These are phyloP conservation scores for Coniella vitis DNA, from an alignment of 2,329 filamentous ascomycete genomes.

Conservation along the genomic window DNA sequence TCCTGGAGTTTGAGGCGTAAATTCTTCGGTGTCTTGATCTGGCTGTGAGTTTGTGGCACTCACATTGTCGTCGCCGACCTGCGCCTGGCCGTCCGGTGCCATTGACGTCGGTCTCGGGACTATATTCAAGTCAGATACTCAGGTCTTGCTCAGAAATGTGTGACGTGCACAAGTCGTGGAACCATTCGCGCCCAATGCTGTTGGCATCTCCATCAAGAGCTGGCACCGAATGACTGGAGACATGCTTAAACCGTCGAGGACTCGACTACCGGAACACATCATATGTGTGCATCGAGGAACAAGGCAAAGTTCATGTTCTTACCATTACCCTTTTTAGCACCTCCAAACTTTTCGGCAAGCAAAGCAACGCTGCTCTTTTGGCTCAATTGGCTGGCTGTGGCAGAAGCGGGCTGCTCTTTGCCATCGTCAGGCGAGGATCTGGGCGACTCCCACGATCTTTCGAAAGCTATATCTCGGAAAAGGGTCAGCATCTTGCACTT, in stretches of 20 bases:
- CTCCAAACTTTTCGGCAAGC: slow-evolving; percentile 29
- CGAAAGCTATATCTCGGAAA: not conserved
- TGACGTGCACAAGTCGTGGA: slow-evolving; percentile 17
- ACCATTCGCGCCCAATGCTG: slow-evolving; percentile 22
- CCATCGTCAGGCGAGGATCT: not conserved
- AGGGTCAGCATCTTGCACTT: slow-evolving; percentile 5
- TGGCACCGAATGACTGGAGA: slow-evolving; percentile 39
- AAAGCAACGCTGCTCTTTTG: slow-evolving; percentile 26
- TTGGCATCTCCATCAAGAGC: slow-evolving; percentile 21
- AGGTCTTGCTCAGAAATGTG: slow-evolving; percentile 1
- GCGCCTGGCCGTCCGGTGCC: slow-evolving; percentile 12
- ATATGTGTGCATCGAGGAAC: slow-evolving; percentile 32
- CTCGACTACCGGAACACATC: slow-evolving; percentile 31
- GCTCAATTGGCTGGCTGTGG: slow-evolving; percentile 2
- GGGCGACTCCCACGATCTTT: not conserved
- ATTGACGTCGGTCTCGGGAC: slow-evolving; percentile 10
- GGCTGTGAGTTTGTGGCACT: slow-evolving; percentile 17
- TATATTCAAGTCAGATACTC: slow-evolving; percentile 12
- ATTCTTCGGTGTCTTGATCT: slow-evolving; percentile 13
- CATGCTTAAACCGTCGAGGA: slow-evolving; percentile 37
- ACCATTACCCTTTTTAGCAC: slow-evolving; percentile 28
- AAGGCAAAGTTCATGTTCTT: slow-evolving; percentile 32
- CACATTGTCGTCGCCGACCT: slow-evolving; percentile 16
- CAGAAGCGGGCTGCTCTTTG: slow-evolving; percentile 2
- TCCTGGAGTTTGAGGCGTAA: slow-evolving; percentile 14